phyloP scores from a whole-genome alignment of 306 rosid species.

The Dalbergia cochinchinensis region DNA sequence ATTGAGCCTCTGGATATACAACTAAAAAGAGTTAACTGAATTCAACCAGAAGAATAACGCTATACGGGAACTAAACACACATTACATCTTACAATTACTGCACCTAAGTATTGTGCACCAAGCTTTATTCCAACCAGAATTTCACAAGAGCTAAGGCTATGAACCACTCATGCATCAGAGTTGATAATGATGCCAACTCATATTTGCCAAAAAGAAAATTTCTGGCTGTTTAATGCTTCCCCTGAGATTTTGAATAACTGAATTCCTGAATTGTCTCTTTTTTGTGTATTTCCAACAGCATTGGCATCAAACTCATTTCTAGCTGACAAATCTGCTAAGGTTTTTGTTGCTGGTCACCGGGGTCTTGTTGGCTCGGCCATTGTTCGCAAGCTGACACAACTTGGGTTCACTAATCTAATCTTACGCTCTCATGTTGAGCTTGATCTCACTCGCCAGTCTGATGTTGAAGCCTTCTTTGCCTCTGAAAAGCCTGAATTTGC shows the following conservation, averaged over 20 bases:
- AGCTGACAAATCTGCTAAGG: slow-evolving; percentile 79
- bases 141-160: slow-evolving; percentile 9
- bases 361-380: slow-evolving; percentile 97
- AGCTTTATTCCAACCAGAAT: neutral
- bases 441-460: slow-evolving; percentile 85
- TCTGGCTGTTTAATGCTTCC: neutral
- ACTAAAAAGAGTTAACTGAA: neutral
- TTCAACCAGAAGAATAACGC: neutral
- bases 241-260: slow-evolving; percentile 19
- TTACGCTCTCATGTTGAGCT: slow-evolving; percentile 79
- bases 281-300: slow-evolving; percentile 43
- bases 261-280: neutral
- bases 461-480: slow-evolving; percentile 88
- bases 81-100: neutral
- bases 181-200: slow-evolving; percentile 1
- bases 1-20: neutral
- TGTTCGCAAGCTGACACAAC: slow-evolving; percentile 71
- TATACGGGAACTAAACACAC: neutral
- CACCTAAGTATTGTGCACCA: neutral
- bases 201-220: neutral
- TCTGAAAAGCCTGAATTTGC: slow-evolving; percentile 76
- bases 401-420: slow-evolving; percentile 77
- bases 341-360: slow-evolving; percentile 94
- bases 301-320: slow-evolving; percentile 56
- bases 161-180: neutral